Base-by-base conservation (phyloP, 495 filamentous ascomycete genomes). In the Pseudomonodictys pantanalensis region DNA sequence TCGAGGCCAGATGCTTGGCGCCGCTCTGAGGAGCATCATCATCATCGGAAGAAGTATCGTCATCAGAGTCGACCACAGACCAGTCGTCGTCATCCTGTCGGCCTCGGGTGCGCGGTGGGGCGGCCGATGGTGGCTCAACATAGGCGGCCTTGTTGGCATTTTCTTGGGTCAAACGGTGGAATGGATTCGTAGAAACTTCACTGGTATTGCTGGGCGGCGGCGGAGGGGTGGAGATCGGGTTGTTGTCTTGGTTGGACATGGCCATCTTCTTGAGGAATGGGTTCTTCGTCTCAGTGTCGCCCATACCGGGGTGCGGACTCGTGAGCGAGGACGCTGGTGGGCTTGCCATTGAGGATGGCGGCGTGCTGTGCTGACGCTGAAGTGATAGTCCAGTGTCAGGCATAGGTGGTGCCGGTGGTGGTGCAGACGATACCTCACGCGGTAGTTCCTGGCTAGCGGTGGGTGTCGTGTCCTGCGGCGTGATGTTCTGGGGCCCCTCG, bases 1-100 rank as follows among this genome's bases (percentile, higher is more conserved):
- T 93, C 32, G 88, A 91, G 17, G 93, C 93, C 30, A 98, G 84
- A 57, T 95, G 88, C 60, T 92, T 92, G 43, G 93, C 92, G 26
- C 88, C 89, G 44, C 83, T 86, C 10, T 88, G 84, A 11, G 85
- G 85, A 23, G 88, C 86, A 51, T 77, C 77, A 33, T 90, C 88
- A 17, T 85, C 82, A 42, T 87, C 84, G 54, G 76, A 78, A 6
- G 72, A 73, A 33, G 69, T 56, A 20, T 90, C 88, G 44, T 90
- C 38, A 41, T 41, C 90, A 12, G 87, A 90, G 29, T 89, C 92
- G 20, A 87, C 86, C 18, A 81, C 84, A 62, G 86, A 88, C 93
- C 93, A 97, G 65, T 88, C 85, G 60, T 96, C 91, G 58, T 91
- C 88, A 68, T 90, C 86, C n/a, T 82, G 79, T 32, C 85, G 80